These are phyloP conservation scores for Dorcoceras hygrometricum DNA, from an alignment of 257 asterid genomes.

Conservation along the genomic window DNA sequence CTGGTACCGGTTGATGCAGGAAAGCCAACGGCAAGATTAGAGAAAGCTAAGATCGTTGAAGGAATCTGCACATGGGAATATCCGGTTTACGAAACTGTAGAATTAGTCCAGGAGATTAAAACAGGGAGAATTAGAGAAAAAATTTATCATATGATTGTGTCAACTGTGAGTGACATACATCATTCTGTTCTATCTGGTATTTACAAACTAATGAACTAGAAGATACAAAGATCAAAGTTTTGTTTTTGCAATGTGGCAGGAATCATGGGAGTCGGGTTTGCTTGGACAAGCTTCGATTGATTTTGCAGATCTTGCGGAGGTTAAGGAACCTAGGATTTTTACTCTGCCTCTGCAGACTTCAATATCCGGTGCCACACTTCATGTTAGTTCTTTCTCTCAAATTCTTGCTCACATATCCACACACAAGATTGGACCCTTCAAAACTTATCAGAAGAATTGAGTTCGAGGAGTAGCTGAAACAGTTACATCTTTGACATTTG, in stretches of 20 bases:
- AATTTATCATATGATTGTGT: slow-evolving; percentile 63
- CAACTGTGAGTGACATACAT: slow-evolving; percentile 57
- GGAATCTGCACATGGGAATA: slow-evolving; percentile 86
- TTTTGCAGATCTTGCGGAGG: slow-evolving; percentile 80
- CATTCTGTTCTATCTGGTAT: neutral
- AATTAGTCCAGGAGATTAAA: slow-evolving; percentile 62
- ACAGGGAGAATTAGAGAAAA: slow-evolving; percentile 71
- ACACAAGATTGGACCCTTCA: neutral
- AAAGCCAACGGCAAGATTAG: slow-evolving; percentile 68
- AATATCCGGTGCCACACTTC: slow-evolving; percentile 71
- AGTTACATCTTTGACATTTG: neutral
- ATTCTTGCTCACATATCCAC: slow-evolving; percentile 11
- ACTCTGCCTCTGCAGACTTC: slow-evolving; percentile 76
- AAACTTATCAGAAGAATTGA: neutral
- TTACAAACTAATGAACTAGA: neutral
- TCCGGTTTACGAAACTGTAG: slow-evolving; percentile 74
- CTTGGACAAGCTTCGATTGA: slow-evolving; percentile 83
- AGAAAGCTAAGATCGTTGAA: slow-evolving; percentile 60
- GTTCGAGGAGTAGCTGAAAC: slow-evolving; percentile 1
- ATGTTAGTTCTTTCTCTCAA: slow-evolving; percentile 49
- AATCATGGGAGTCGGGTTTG: slow-evolving; percentile 81
- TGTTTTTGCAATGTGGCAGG: slow-evolving; percentile 42
- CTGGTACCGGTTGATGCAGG: slow-evolving; percentile 84
- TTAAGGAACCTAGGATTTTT: slow-evolving; percentile 51
- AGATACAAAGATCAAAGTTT: neutral